Base-by-base conservation (phyloP, 2,329 filamentous ascomycete species). In the Colletotrichum orchidophilum region DNA sequence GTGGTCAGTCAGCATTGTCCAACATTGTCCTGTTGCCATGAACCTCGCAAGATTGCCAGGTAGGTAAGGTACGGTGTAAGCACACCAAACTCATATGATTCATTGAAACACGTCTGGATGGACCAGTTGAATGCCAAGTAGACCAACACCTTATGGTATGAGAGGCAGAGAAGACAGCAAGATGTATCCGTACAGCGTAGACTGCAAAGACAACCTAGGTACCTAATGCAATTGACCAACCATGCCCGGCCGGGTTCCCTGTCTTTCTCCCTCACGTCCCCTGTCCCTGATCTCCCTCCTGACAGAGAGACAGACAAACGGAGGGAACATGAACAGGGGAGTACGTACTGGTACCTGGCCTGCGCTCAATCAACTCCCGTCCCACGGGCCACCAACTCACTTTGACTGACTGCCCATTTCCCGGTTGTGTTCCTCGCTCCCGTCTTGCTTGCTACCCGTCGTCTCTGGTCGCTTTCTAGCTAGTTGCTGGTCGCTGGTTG, bases 281-380 rank as follows among this genome's bases (percentile, higher is more conserved):
- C 57, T 67, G 68, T 52, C 68, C 63, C 27, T 42, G 63, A 50
- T 52, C 42, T 57, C 39, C 68, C 52, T 57, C 63, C 63, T 70
- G 62, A 54, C 62, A 60, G 54, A 70, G 49, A 66, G 31, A 58
- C 52, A 66, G 46, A 49, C 24, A 31, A 29, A 39, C 54, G 53
- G 66, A 69, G 42, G 58, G 64, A 35, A 55, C 59, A 50, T 46
- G 35, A 24, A 26, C 50, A n/a, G 29, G 33, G 39, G 21, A 18
- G 31, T 21, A 65, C 46, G 61, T 70, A 70, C 53, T 42, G 42
- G 55, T 31, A 18, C 55, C 33, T 42, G 21, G 21, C 39, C 31
- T 35, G n/a, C 35, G n/a, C 18, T 61, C 46, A 21, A 39, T 62
- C 59, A 53, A 62, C 29, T 62, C 29, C 59, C 46, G 60, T 42